Evolutionary conservation across 805 yeast genomes (phyloP), one percentile per base, ranked within the genome.

Genomic region (Nakazawaea sp.): DNA sequence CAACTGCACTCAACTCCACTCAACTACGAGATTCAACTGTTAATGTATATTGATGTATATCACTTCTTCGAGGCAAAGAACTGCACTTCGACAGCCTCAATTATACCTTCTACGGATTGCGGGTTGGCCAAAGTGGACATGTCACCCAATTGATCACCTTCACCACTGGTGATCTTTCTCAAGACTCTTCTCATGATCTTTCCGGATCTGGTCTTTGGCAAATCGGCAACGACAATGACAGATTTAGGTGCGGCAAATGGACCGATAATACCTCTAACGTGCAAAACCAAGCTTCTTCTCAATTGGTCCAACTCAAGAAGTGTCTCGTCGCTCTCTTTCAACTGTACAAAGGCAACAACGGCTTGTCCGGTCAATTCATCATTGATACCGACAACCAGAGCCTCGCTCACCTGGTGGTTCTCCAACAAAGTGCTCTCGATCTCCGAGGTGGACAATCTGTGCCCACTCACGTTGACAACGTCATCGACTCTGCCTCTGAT

Each of bases 321-420:
- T 20, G 54, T 61, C 30, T 56, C 59, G n/a, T n/a, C n/a, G 44
- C 59, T 74, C 38, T 63, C 64, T 65, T 86, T 86, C 58, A 92
- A 72, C 30, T 92, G 75, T 33, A 92, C 97, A 56, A 83, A 92
- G 13, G 97, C 97, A 50, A 88, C 82, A 46, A 90, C 95, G 9
- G 97, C 96, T 70, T 90, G 97, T 49, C 97, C 97, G 27, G 97
- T 92, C 55, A 92, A 72, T 53, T 92, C 98, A 60, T 92, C 97
- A 44, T 81, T 75, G 49, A 86, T 78, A 44, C 97, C 97, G 40
- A 90, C 95, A 35, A 90, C 97, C n/a, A 98, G 98, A 50, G 90
- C 70, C 66, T 92, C 98, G 32, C 87, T 82, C 37, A 92, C 96
- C 47, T 73, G 68, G 26, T 69, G 68, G 64, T 86, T 87, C 55